Evolutionary conservation across 306 rosid species (phyloP).

Genomic region (Lotus japonicus): DNA sequence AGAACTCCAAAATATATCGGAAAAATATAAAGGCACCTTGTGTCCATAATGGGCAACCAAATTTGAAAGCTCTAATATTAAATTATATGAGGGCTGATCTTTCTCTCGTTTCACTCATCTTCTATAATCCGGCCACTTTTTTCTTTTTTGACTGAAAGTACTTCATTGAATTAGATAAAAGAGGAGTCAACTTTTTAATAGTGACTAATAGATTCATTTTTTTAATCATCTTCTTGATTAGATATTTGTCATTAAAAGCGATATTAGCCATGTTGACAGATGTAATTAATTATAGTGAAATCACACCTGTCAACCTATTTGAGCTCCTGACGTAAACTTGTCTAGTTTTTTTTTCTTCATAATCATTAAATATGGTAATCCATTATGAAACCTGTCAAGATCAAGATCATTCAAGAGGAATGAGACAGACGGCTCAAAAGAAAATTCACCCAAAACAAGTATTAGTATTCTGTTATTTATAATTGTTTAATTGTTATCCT

Average conservation of each 20-base stretch:
- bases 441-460: too few relatives aligned
- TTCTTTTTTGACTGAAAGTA: too few relatives aligned
- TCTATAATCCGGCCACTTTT: too few relatives aligned
- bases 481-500: too few relatives aligned
- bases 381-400: too few relatives aligned
- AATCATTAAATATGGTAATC: too few relatives aligned
- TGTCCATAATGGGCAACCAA: constrained; percentile 34
- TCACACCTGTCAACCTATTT: background rate
- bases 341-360: too few relatives aligned
- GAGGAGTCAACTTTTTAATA: constrained; percentile 20
- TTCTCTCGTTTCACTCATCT: background rate
- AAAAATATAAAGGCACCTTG: constrained; percentile 8
- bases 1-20: too few relatives aligned
- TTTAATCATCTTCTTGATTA: constrained; percentile 16
- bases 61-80: constrained; percentile 21
- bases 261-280: constrained; percentile 10
- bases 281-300: constrained; percentile 15
- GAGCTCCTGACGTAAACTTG: background rate
- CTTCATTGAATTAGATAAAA: too few relatives aligned
- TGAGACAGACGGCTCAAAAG: too few relatives aligned
- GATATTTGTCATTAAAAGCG: constrained; percentile 18
- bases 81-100: constrained; percentile 1
- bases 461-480: too few relatives aligned
- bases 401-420: too few relatives aligned
- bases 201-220: constrained; percentile 17